phyloP scores from a whole-genome alignment of 208 protist genomes.

The Wallacemonas rigidus region DNA sequence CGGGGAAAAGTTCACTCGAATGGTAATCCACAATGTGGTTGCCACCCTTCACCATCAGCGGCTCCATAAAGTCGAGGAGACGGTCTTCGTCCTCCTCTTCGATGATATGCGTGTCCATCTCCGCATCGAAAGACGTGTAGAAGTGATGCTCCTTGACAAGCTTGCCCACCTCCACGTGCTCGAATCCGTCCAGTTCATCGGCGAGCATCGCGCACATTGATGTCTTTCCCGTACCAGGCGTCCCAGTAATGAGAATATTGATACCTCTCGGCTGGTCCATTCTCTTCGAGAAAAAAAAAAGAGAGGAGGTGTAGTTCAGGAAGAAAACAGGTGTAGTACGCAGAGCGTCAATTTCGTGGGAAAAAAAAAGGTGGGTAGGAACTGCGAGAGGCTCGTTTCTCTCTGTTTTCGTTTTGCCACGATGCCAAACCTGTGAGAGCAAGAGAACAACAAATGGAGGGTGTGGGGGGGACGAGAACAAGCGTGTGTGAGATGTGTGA shows the following conservation, averaged over 20 bases:
- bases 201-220: conserved; percentile 85
- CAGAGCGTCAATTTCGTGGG: no score
- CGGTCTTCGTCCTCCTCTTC: conserved; percentile 94
- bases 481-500: neutral
- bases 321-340: no score
- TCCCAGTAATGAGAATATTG: conserved; percentile 95
- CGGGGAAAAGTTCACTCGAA: conserved; percentile 96
- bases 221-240: conserved; percentile 97
- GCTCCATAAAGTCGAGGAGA: conserved; percentile 95
- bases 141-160: conserved; percentile 93
- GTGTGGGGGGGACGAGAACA: neutral
- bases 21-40: conserved; percentile 97
- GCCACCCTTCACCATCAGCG: conserved; percentile 83
- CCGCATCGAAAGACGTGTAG: conserved; percentile 91
- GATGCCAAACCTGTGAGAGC: neutral
- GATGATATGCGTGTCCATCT: conserved; percentile 93
- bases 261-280: conserved; percentile 78
- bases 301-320: no score
- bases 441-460: neutral
- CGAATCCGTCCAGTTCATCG: conserved; percentile 64
- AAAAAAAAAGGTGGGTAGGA: neutral
- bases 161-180: conserved; percentile 91
- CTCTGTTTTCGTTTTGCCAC: neutral
- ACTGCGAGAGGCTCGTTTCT: neutral
- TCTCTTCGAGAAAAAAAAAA: conserved; percentile 8